These are phyloP conservation scores for Candida quercuum DNA, from an alignment of 805 yeast genomes.

Conservation along the genomic window DNA sequence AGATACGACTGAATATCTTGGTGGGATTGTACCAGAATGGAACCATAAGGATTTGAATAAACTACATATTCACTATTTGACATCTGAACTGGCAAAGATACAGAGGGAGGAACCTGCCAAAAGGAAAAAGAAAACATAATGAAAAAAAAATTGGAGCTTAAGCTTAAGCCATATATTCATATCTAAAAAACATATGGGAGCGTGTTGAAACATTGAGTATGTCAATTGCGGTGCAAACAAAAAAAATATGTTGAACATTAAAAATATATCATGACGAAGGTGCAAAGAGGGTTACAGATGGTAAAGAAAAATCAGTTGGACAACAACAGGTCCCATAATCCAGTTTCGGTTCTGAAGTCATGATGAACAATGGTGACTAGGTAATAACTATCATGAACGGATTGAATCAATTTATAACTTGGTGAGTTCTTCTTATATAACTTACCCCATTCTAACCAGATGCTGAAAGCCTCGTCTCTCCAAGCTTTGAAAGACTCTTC, in stretches of 20 bases:
- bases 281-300: too few relatives aligned
- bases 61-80: constrained; percentile 26
- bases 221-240: too few relatives aligned
- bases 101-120: background rate
- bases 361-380: constrained; percentile 87
- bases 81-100: constrained; percentile 21
- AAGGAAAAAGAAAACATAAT: background rate
- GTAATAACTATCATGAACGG: constrained; percentile 56
- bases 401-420: constrained; percentile 56
- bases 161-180: background rate
- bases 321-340: constrained; percentile 65
- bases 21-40: constrained; percentile 36
- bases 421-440: constrained; percentile 53
- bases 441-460: constrained; percentile 90
- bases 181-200: background rate
- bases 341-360: constrained; percentile 67
- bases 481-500: constrained; percentile 91
- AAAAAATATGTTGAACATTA: background rate
- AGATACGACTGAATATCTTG: constrained; percentile 27
- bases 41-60: constrained; percentile 27
- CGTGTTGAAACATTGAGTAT: background rate
- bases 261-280: background rate
- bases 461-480: constrained; percentile 91
- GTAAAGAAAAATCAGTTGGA: too few relatives aligned
- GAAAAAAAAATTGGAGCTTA: background rate